Evolutionary conservation across 306 rosid genomes (phyloP).

Genomic region (Cajanus cajan): DNA sequence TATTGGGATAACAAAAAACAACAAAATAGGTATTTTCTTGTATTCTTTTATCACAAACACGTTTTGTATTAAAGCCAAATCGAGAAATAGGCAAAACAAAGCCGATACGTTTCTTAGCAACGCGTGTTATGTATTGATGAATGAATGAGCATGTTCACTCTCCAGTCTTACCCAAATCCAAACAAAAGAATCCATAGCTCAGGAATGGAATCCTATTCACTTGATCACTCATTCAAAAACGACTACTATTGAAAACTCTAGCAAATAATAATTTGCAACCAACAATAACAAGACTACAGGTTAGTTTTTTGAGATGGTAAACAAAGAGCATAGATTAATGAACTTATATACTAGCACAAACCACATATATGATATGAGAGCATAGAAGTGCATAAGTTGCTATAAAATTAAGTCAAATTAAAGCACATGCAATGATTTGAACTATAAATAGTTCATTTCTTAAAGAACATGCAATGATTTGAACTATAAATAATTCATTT

Average conservation of each 20-base stretch:
- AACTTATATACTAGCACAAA: not conserved
- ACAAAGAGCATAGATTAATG: not conserved
- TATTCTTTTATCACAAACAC: not conserved
- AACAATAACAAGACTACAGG: not conserved
- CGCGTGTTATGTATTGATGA: too few relatives aligned
- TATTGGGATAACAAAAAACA: not conserved
- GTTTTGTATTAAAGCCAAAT: conserved; percentile 13
- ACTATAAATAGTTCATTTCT: not conserved
- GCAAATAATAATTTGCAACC: not conserved
- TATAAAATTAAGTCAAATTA: not conserved
- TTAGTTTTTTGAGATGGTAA: not conserved
- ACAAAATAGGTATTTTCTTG: not conserved
- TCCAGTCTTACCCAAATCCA: not conserved
- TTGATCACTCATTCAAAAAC: not conserved
- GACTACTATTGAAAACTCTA: not conserved
- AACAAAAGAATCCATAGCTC: not conserved
- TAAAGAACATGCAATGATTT: not conserved
- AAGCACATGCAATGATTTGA: not conserved
- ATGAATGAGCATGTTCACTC: not conserved
- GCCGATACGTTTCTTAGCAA: not conserved
- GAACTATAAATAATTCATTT: not conserved
- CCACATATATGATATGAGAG: not conserved
- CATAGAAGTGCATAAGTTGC: not conserved
- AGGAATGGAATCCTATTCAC: not conserved
- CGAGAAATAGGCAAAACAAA: not conserved